phyloP scores from a whole-genome alignment of 2,329 filamentous ascomycete genomes.

The Rugonectria rugulosa region DNA sequence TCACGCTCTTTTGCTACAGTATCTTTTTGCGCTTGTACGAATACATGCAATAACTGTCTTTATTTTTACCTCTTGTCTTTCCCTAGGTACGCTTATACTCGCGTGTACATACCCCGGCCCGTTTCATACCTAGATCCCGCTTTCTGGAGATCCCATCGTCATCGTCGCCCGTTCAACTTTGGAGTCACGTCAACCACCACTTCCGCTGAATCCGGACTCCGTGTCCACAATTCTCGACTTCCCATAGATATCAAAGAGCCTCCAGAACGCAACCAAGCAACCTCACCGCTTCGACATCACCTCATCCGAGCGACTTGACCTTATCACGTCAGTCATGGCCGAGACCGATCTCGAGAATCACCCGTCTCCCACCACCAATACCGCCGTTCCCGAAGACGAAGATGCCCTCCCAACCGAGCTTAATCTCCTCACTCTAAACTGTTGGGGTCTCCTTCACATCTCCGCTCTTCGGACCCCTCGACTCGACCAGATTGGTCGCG shows the following conservation, averaged over 20 bases:
- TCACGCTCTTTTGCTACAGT: not conserved
- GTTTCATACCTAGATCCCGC: no score
- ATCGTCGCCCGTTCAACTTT: not conserved
- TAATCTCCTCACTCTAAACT: conserved; percentile 89
- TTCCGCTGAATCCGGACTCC: not conserved
- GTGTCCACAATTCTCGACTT: not conserved
- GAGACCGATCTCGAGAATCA: conserved; percentile 28
- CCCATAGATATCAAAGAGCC: no score
- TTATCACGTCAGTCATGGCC: conserved; percentile 29
- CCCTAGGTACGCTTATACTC: no score
- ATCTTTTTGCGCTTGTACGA: not conserved
- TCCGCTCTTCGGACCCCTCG: conserved; percentile 80
- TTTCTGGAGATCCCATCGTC: not conserved
- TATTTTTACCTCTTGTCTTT: not conserved
- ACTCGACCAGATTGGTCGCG: conserved; percentile 82
- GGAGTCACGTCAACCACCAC: no score
- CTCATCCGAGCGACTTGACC: not conserved
- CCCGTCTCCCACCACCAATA: conserved; percentile 30
- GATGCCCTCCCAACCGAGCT: conserved; percentile 63
- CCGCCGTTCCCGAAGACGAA: conserved; percentile 31
- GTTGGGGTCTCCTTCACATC: conserved; percentile 93
- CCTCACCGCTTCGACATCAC: not conserved
- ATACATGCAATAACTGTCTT: no score
- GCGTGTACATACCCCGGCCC: no score
- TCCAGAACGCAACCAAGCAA: no score